Conservation (phyloP, 495 filamentous ascomycete genomes). For the Tuber microsphaerosporum region DNA sequence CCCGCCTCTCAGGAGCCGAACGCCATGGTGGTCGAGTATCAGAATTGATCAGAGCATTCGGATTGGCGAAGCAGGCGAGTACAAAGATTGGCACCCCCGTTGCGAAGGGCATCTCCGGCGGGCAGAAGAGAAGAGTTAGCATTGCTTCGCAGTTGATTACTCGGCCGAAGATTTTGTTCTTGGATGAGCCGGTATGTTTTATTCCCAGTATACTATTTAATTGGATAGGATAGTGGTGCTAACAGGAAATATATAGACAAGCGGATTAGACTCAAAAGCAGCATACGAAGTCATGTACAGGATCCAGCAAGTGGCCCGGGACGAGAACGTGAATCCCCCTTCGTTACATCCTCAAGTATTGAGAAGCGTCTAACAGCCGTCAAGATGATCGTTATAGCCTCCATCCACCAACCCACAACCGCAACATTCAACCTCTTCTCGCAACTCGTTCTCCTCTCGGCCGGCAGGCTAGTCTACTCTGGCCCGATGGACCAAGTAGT, state of each 20-base stretch:
- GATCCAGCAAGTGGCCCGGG: constrained; percentile 55
- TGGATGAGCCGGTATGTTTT: constrained; percentile 60
- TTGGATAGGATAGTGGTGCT: neutral
- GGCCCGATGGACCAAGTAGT: constrained; percentile 52
- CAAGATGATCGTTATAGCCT: constrained; percentile 61
- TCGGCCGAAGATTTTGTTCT: constrained; percentile 65
- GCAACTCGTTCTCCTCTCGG: constrained; percentile 65
- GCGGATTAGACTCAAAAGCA: constrained; percentile 65
- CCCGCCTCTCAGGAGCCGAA: constrained; percentile 35
- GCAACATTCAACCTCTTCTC: constrained; percentile 71
- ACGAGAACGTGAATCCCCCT: constrained; percentile 48
- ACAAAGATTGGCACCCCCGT: constrained; percentile 71
- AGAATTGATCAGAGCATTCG: constrained; percentile 55
- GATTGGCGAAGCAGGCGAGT: constrained; percentile 56
- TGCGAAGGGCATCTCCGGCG: constrained; percentile 69
- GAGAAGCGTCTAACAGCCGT: constrained; percentile 28
- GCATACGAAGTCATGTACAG: constrained; percentile 63
- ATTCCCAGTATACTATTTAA: neutral
- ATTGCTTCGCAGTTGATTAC: constrained; percentile 75
- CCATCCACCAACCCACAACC: constrained; percentile 76
- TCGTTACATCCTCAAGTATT: constrained; percentile 43
- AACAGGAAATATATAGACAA: constrained; percentile 45
- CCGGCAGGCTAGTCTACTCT: constrained; percentile 62
- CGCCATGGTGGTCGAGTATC: constrained; percentile 42
- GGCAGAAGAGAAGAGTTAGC: constrained; percentile 70